Percentiles rank a stretch among this genome's conserved stretches.
Evolutionary conservation across 768 basidiomycete genomes (phyloP).

Genomic region (Tylopilus subfusipes): DNA sequence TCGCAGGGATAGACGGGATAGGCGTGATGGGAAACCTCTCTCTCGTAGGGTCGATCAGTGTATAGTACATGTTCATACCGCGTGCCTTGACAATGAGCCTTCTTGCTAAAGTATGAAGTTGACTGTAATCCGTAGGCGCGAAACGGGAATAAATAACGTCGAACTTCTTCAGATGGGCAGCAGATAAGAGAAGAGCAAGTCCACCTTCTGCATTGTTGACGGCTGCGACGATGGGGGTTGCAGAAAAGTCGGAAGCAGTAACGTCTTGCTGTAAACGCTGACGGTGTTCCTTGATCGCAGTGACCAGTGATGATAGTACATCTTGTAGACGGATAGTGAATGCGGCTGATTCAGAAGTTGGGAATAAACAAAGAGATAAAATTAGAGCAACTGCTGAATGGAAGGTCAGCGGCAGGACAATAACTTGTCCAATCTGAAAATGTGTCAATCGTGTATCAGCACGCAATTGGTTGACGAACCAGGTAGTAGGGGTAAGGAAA

Average conservation of each 20-base stretch:
- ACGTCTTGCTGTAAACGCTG: constrained; percentile 40
- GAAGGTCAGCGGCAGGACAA: constrained; percentile 56
- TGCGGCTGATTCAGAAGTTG: constrained; percentile 55
- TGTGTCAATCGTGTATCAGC: neutral
- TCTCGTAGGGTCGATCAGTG: constrained; percentile 57
- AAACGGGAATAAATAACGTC: constrained; percentile 64
- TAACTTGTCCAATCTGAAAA: constrained; percentile 44
- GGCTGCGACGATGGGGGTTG: constrained; percentile 31
- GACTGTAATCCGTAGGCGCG: constrained; percentile 50
- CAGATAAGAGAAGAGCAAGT: constrained; percentile 50
- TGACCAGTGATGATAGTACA: constrained; percentile 47
- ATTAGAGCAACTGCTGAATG: constrained; percentile 57
- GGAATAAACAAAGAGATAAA: constrained; percentile 55
- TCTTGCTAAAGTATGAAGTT: constrained; percentile 48
- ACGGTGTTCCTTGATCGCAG: constrained; percentile 45
- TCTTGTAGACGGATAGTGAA: constrained; percentile 50
- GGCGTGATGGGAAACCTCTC: constrained; percentile 56
- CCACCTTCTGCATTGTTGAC: constrained; percentile 42
- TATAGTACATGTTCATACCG: constrained; percentile 61
- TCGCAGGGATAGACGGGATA: constrained; percentile 30
- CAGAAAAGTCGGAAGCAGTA: constrained; percentile 35
- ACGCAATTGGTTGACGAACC: constrained; percentile 25
- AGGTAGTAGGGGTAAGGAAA: constrained; percentile 65
- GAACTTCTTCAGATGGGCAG: constrained; percentile 48
- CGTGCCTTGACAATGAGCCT: constrained; percentile 55